Evolutionary conservation across 2,329 filamentous ascomycete species (phyloP).

Genomic region (Thelonectria blattea): DNA sequence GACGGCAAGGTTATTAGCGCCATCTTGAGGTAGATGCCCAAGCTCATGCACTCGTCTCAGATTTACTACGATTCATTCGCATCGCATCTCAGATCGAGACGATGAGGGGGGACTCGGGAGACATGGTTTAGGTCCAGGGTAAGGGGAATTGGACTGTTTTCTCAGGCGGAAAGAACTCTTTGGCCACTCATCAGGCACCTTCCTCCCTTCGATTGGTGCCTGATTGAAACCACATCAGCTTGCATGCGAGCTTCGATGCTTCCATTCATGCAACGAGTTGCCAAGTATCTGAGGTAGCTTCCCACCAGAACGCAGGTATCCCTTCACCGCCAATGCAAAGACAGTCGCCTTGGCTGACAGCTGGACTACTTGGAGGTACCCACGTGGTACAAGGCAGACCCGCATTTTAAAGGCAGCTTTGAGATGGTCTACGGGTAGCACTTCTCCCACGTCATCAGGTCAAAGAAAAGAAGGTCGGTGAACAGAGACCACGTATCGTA

Average conservation of each 20-base stretch:
- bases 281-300: background rate
- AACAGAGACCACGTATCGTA: slow-evolving; percentile 16
- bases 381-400: background rate
- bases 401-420: slow-evolving; percentile 15
- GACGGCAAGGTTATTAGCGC: background rate
- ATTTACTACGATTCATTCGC: background rate
- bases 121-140: slow-evolving; percentile 3
- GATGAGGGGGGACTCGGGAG: background rate
- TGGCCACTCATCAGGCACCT: background rate
- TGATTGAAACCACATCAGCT: background rate
- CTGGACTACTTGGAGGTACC: background rate
- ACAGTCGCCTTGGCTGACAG: background rate
- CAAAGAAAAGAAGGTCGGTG: slow-evolving; percentile 18
- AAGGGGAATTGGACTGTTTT: background rate
- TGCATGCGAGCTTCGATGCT: slow-evolving; percentile 3
- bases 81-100: background rate
- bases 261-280: background rate
- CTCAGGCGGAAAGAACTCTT: background rate
- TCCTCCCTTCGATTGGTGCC: background rate
- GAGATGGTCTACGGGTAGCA: slow-evolving; percentile 8
- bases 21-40: background rate
- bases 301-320: background rate
- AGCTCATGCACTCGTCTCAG: background rate
- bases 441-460: slow-evolving; percentile 19
- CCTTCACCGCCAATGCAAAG: background rate